Conservation (phyloP, 768 basidiomycete genomes). For the Auricularia sp. region DNA sequence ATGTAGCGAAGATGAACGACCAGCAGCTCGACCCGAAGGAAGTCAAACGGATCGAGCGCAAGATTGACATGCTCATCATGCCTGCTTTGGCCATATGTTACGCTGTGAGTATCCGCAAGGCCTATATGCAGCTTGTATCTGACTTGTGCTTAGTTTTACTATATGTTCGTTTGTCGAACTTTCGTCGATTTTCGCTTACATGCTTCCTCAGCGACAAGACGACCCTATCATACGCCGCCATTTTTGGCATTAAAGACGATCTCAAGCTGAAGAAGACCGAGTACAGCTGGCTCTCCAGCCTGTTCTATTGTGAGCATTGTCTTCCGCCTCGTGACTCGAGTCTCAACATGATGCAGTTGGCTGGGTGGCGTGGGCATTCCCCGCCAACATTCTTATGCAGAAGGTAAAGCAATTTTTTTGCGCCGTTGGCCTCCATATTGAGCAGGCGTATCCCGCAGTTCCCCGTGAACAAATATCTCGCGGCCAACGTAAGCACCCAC, state of each 20-base stretch:
- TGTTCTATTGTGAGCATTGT: constrained; percentile 23
- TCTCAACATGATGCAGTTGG: constrained; percentile 10
- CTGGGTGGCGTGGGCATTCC: constrained; percentile 32
- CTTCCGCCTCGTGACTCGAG: background rate
- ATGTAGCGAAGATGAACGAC: background rate
- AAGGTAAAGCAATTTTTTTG: constrained; percentile 3
- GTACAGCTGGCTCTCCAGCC: constrained; percentile 23
- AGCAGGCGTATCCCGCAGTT: background rate
- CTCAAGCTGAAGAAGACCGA: constrained; percentile 22
- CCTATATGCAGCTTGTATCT: no score
- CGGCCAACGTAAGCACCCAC: constrained; percentile 21
- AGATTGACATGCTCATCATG: constrained; percentile 11
- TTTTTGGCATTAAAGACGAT: constrained; percentile 24
- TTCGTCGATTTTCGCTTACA: background rate
- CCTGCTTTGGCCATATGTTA: constrained; percentile 18
- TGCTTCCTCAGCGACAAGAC: constrained; percentile 18
- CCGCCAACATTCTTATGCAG: constrained; percentile 32
- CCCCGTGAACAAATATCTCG: constrained; percentile 29
- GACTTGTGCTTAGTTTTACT: constrained; percentile 12
- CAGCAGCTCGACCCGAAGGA: background rate
- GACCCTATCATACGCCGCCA: constrained; percentile 21
- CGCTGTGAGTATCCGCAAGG: background rate
- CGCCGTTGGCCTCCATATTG: constrained; percentile 1
- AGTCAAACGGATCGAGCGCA: background rate
- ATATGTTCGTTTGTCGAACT: background rate